Percentiles rank a stretch among this genome's conserved stretches.
Conservation (phyloP, 1,284 basidiomycete species). For the Malassezia cuniculi region DNA sequence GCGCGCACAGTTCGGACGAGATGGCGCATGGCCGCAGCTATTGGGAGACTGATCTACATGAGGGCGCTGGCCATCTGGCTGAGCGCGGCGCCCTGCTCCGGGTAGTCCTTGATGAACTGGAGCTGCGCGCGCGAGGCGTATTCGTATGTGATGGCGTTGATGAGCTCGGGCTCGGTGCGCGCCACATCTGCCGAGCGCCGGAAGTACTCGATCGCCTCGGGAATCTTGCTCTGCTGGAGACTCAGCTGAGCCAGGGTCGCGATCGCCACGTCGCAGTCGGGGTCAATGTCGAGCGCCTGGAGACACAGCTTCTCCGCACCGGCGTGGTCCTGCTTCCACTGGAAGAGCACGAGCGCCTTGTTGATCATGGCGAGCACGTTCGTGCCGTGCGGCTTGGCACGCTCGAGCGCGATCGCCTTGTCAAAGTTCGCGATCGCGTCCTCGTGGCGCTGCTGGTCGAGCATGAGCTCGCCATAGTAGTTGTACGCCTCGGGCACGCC, state of each 20-base stretch:
- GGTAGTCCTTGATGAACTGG: constrained; percentile 39
- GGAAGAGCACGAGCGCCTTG: constrained; percentile 88
- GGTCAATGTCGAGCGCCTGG: constrained; percentile 68
- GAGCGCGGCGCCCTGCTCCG: constrained; percentile 35
- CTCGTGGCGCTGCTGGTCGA: constrained; percentile 79
- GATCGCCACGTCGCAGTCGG: constrained; percentile 90
- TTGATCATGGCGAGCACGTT: constrained; percentile 66
- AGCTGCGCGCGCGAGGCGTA: constrained; percentile 47
- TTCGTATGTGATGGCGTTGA: constrained; percentile 76
- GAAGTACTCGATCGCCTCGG: constrained; percentile 76
- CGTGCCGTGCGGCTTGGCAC: constrained; percentile 33
- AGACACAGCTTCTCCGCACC: constrained; percentile 73
- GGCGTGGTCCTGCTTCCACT: constrained; percentile 81
- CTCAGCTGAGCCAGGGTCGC: constrained; percentile 87
- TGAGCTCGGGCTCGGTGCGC: constrained; percentile 76
- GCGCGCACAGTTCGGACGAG: constrained; percentile 10
- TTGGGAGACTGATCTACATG: constrained; percentile 3
- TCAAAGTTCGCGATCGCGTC: constrained; percentile 95
- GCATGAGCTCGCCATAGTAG: constrained; percentile 74
- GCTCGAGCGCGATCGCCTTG: constrained; percentile 76
- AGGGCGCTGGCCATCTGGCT: constrained; percentile 35
- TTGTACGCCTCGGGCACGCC: constrained; percentile 44
- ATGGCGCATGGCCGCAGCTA: constrained; percentile 9
- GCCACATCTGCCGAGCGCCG: constrained; percentile 71
- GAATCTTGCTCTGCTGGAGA: constrained; percentile 80